These are phyloP conservation scores for Carex myosuroides DNA, from an alignment of 176 grass and related monocot species.

Conservation along the genomic window DNA sequence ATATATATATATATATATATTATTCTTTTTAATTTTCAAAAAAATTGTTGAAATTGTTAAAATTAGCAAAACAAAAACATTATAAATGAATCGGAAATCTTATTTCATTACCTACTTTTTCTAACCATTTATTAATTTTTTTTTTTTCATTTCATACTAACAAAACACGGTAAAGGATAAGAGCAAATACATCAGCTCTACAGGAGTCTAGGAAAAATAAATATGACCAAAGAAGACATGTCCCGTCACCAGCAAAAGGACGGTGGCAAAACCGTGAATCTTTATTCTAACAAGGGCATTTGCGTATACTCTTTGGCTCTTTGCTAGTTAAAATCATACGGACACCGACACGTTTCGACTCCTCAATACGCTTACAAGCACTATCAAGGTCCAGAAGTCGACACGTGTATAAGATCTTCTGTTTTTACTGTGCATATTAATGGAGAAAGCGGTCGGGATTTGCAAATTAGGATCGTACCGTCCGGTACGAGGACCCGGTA, in stretches of 20 bases:
- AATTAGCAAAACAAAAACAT: neutral
- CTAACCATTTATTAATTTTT: neutral
- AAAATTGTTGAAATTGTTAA: neutral
- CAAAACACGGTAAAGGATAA: neutral
- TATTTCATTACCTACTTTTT: neutral
- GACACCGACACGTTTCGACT: slow-evolving; percentile 13
- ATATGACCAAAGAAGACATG: neutral
- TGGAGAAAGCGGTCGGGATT: neutral
- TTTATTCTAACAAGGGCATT: neutral
- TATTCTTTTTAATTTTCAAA: no score
- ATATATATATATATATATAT: no score
- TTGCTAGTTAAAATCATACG: neutral
- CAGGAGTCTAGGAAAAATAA: neutral
- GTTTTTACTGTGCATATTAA: neutral
- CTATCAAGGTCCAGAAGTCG: neutral
- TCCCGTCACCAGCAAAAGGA: neutral
- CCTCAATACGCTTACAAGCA: neutral
- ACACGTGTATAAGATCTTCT: neutral
- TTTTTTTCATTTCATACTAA: neutral
- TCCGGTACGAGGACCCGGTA: neutral
- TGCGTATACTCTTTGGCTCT: neutral
- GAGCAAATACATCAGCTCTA: neutral
- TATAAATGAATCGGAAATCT: no score
- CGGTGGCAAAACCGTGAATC: neutral
- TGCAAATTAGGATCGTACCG: neutral